phyloP scores from a whole-genome alignment of 805 yeast species.

The Lachancea meyersii region DNA sequence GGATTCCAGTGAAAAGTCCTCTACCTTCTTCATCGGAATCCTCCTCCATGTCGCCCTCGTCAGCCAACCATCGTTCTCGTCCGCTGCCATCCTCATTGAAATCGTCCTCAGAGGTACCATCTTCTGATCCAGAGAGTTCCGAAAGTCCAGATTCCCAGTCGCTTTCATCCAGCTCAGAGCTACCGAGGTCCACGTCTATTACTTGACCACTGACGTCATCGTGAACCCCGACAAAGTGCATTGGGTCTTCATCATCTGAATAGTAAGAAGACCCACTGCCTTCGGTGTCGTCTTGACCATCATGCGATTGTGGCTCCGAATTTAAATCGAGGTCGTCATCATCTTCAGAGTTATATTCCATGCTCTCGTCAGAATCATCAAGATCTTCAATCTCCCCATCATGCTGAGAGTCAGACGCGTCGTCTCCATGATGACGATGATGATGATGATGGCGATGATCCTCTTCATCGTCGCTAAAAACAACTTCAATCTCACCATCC shows the following conservation, averaged over 20 bases:
- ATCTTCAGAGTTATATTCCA: slow-evolving; percentile 19
- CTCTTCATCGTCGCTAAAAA: slow-evolving; percentile 30
- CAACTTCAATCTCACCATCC: slow-evolving; percentile 33
- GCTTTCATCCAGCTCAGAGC: slow-evolving; percentile 24
- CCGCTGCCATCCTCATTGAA: slow-evolving; percentile 12
- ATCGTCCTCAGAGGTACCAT: slow-evolving; percentile 22
- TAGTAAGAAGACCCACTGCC: slow-evolving; percentile 10
- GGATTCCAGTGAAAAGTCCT: slow-evolving; percentile 31
- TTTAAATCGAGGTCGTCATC: not conserved
- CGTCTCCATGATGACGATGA: slow-evolving; percentile 15
- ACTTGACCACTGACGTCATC: slow-evolving; percentile 30
- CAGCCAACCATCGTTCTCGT: slow-evolving; percentile 26
- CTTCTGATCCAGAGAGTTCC: slow-evolving; percentile 28
- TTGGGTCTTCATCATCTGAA: slow-evolving; percentile 9
- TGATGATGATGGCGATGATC: slow-evolving; percentile 18
- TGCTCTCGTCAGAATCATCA: slow-evolving; percentile 18
- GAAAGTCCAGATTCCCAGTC: slow-evolving; percentile 35
- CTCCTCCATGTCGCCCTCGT: slow-evolving; percentile 29
- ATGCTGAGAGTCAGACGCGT: slow-evolving; percentile 20
- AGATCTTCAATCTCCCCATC: slow-evolving; percentile 15
- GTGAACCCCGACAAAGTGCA: slow-evolving; percentile 21
- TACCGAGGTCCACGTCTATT: slow-evolving; percentile 31
- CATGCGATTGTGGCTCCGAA: slow-evolving; percentile 5
- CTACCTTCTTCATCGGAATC: slow-evolving; percentile 29
- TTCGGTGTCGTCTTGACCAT: slow-evolving; percentile 26